Base-by-base conservation (phyloP, 805 yeast species). In the Kluyveromyces dobzhanskii region DNA sequence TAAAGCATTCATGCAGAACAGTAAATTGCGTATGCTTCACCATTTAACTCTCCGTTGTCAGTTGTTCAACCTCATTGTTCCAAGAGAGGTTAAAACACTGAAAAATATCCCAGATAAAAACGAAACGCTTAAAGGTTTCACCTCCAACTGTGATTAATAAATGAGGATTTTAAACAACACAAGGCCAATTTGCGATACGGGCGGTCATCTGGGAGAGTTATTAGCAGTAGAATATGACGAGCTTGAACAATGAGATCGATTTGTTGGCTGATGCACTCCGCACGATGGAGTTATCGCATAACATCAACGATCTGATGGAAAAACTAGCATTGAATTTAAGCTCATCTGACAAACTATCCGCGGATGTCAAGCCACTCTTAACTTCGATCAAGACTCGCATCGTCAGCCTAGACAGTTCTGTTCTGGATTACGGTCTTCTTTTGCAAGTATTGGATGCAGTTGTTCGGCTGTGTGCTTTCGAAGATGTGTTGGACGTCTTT, bases 361-460 rank as follows among this genome's bases (percentile, higher is more conserved):
- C 31, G 16, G 42, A 47, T 21, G 47, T 56, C 3, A 43, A 35
- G 18, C 23, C 43, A 13, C 33, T 54, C 12, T 36, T 58, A 13
- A 32, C 31, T 1, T 37, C 44, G 16, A 44, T 54, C n/a, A 57
- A 49, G 29, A 35, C 37, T 1, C 3, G 51, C 2, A 16, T 59
- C 10, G 16, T 46, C 17, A 34, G 34, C 5, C 34, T 37, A 21
- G 29, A 26, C 3, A 16, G 38, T 1, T 38, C 32, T 6, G 30
- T 27, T 14, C 30, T 59, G 5, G 54, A 59, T 41, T 55, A 47
- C 36, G 47, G 44, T 9, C n/a, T 40, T 3, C 14, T 54, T 5
- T 31, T 54, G 8, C 50, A 51, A 25, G 27, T 57, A 2, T 30
- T 56, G 24, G 48, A 47, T 26, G 44, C 38, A 17, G 18, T 56